A percentile compares a stretch with the other conserved stretches of the same genome.
Conservation (phyloP, 1,284 basidiomycete species). For the Tilletia indica region DNA sequence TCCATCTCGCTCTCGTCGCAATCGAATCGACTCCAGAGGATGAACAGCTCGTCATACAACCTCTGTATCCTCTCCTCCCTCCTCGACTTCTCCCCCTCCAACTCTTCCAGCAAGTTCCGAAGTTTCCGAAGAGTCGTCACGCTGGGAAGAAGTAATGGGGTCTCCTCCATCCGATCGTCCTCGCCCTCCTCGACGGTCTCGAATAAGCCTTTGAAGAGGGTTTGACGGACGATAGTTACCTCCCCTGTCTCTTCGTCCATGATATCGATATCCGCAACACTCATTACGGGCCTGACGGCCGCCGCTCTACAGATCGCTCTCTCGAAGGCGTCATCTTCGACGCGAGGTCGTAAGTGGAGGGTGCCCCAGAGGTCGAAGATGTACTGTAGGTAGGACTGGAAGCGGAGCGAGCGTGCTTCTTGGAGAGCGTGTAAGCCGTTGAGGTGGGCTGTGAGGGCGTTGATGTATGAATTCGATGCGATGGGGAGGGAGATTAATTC, state of each 20-base stretch:
- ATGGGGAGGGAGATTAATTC: not conserved
- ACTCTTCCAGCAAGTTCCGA: constrained; percentile 14
- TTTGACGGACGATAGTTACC: no score
- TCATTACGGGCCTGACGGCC: not conserved
- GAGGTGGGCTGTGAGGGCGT: not conserved
- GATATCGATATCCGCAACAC: not conserved
- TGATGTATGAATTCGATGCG: not conserved
- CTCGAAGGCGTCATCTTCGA: constrained; percentile 7
- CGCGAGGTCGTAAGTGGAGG: not conserved
- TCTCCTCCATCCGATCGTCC: not conserved
- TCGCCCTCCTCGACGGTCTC: not conserved
- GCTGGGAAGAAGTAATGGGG: not conserved
- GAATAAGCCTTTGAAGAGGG: not conserved
- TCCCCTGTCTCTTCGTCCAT: not conserved
- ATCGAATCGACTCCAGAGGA: constrained; percentile 53
- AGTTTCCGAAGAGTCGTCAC: not conserved
- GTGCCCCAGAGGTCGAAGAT: constrained; percentile 14
- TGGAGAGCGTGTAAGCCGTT: constrained; percentile 13
- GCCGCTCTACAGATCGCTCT: constrained; percentile 8
- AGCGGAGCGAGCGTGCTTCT: not conserved
- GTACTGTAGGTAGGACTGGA: constrained; percentile 1
- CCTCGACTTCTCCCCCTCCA: constrained; percentile 45
- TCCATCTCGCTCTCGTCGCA: constrained; percentile 54
- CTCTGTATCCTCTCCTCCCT: constrained; percentile 49
- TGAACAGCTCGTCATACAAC: constrained; percentile 52